Evolutionary conservation across 2,329 filamentous ascomycete genomes (phyloP).

Genomic region (Aspergillus sp.): DNA sequence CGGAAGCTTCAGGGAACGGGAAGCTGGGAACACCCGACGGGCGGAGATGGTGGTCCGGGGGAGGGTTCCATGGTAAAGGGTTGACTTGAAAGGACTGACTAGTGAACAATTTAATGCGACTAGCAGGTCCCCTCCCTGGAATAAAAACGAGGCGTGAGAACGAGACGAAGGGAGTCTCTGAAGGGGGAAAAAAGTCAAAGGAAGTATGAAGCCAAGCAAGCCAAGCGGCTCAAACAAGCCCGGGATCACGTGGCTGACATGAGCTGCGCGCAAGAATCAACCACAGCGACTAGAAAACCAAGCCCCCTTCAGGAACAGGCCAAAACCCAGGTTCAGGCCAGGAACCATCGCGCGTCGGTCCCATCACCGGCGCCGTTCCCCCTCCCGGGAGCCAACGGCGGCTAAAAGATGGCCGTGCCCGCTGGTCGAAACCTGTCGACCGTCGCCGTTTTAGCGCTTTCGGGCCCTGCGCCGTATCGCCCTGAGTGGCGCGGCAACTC

Average conservation of each 20-base stretch:
- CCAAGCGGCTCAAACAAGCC: constrained; percentile 2
- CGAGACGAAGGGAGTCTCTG: neutral
- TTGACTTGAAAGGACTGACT: neutral
- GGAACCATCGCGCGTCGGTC: neutral
- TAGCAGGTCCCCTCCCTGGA: neutral
- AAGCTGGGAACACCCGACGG: neutral
- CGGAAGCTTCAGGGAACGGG: neutral
- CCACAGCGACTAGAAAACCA: neutral
- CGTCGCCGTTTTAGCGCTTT: constrained; percentile 30
- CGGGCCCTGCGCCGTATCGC: constrained; percentile 22
- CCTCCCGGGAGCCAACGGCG: constrained; percentile 28
- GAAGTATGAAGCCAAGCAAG: neutral
- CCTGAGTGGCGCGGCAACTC: constrained; percentile 16
- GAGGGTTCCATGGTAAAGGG: neutral
- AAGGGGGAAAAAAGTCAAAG: neutral
- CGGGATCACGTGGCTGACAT: constrained; percentile 5
- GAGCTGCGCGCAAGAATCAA: neutral
- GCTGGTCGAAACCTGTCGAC: constrained; percentile 17
- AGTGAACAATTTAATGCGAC: too few relatives aligned
- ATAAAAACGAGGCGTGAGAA: too few relatives aligned
- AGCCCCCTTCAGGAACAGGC: neutral
- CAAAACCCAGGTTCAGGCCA: neutral
- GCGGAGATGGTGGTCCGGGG: neutral
- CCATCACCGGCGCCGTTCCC: constrained; percentile 1
- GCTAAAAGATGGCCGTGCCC: constrained; percentile 23